These are phyloP conservation scores for Pseudocercospora musae DNA, from an alignment of 2,329 filamentous ascomycete species.

Conservation along the genomic window DNA sequence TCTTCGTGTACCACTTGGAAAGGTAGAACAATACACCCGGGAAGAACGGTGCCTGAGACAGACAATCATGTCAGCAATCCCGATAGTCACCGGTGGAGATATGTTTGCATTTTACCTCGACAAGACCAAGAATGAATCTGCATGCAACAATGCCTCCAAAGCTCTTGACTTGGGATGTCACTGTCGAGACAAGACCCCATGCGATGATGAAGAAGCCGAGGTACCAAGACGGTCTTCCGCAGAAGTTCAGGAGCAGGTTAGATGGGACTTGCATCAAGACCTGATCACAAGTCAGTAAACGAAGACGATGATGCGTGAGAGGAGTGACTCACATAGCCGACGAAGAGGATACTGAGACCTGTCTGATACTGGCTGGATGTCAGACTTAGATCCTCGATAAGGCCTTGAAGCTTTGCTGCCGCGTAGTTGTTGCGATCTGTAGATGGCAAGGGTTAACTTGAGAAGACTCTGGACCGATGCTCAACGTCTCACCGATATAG, in stretches of 20 bases:
- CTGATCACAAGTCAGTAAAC: conserved; percentile 14
- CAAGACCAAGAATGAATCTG: conserved; percentile 64
- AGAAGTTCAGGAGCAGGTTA: conserved; percentile 73
- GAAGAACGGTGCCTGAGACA: conserved; percentile 47
- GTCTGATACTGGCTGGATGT: conserved; percentile 61
- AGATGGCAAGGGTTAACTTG: not conserved
- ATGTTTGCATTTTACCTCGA: conserved; percentile 17
- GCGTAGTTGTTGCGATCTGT: conserved; percentile 57
- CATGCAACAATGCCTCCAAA: conserved; percentile 31
- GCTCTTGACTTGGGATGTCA: conserved; percentile 31
- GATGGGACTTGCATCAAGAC: conserved; percentile 49
- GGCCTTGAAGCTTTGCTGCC: conserved; percentile 61
- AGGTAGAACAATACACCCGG: conserved; percentile 56
- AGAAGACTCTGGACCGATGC: too few species aligned
- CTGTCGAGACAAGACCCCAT: conserved; percentile 68
- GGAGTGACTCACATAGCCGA: conserved; percentile 46
- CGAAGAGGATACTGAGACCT: conserved; percentile 57
- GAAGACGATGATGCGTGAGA: too few species aligned
- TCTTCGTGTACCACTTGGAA: conserved; percentile 65
- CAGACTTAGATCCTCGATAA: conserved; percentile 60
- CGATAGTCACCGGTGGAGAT: not conserved
- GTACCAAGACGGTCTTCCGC: conserved; percentile 58
- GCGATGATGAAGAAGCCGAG: conserved; percentile 71
- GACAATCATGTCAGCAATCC: conserved; percentile 17
- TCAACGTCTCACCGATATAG: conserved; percentile 22